Evolutionary conservation across 192 early-diverging fungal genomes (phyloP), one percentile per base, ranked within the genome.

Genomic region (Dissophora ornata): DNA sequence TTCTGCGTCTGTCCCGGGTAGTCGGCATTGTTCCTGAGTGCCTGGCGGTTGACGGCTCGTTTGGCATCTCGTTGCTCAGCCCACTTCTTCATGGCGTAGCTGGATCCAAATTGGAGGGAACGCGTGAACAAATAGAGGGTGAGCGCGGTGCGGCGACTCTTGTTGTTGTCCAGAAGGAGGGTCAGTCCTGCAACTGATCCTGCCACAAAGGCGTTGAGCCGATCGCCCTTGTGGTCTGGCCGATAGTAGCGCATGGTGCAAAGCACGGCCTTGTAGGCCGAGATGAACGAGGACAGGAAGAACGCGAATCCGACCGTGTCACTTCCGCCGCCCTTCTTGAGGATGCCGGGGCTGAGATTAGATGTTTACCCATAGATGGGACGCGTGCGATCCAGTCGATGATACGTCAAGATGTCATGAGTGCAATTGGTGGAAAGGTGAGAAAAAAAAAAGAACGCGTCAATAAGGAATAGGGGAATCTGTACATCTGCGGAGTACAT

Each of bases 271-370:
- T 89, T 88, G 83, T 92, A 92, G 21, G 82, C 77, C 25, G 87
- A 86, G 15, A 89, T 79, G 33, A 89, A 84, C 2, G 83, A 83
- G 30, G 87, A 86, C 36, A 92, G 70, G 54, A 92, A 92, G 29
- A 88, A 69, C 13, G 90, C 88, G 79, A 92, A 90, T n/a, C 79
- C 79, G 12, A 75, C 38, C 0, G 89, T 92, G 69, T 92, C 90
- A 46, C 84, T 80, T 51, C 84, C 84, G 32, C 82, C 84, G 46
- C 80, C 59, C 53, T 71, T 79, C 65, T 71, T 83, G 45, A 86
- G 51, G 40, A 83, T 71, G 9, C 54, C 24, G 15, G 84, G 79
- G 49, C 84, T 85, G 29, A 8, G 7, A 8, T 62, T 38, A 38
- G 36, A 38, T 13, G 36, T 13, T 9, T 6, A 6, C 6, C 36